Evolutionary conservation across 2,329 filamentous ascomycete species (phyloP).

Genomic region (Fusarium heterosporum): DNA sequence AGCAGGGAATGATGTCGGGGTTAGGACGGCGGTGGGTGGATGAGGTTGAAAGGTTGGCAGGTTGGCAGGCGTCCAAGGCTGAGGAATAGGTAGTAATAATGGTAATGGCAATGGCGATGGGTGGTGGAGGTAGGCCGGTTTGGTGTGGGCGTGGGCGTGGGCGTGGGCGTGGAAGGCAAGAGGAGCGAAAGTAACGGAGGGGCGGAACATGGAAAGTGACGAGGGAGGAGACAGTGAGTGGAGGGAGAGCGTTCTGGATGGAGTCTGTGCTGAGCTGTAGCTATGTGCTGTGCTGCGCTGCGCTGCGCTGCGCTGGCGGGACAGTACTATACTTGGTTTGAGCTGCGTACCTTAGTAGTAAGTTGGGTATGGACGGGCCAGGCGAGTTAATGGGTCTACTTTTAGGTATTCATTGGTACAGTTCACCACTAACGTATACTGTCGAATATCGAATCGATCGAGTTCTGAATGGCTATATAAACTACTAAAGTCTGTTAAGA

Average conservation of each 20-base stretch:
- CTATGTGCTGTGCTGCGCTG: not conserved
- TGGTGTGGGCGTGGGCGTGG: constrained; percentile 24
- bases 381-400: not conserved
- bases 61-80: constrained; percentile 40
- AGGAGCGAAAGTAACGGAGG: constrained; percentile 24
- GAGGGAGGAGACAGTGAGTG: constrained; percentile 38
- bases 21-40: constrained; percentile 24
- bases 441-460: not conserved
- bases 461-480: not conserved
- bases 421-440: not conserved
- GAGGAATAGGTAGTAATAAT: constrained; percentile 27
- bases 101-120: not conserved
- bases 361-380: constrained; percentile 1
- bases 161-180: constrained; percentile 23
- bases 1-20: constrained; percentile 24
- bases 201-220: constrained; percentile 35
- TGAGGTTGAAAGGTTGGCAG: constrained; percentile 34
- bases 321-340: constrained; percentile 1
- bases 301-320: constrained; percentile 17
- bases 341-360: not conserved
- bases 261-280: constrained; percentile 33
- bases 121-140: constrained; percentile 8
- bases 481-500: too few relatives aligned
- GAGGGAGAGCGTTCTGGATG: constrained; percentile 33
- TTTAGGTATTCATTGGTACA: constrained; percentile 3